Evolutionary conservation across 2,329 filamentous ascomycete genomes (phyloP), one percentile per base, ranked within the genome.

Genomic region (Kalmusia sp.): DNA sequence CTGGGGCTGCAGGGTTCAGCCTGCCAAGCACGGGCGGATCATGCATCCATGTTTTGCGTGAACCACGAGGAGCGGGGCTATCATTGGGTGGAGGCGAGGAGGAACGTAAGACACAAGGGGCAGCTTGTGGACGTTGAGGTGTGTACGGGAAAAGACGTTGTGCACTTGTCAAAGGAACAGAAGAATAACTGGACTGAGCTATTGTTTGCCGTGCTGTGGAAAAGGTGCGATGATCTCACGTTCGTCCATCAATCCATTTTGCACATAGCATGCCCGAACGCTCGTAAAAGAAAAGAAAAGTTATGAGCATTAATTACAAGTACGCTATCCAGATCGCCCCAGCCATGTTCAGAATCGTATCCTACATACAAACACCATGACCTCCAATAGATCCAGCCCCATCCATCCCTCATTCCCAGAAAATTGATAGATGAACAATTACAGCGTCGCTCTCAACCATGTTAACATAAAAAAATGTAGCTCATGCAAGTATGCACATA

Each of bases 31-130:
- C 46, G 35, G 19, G 31, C 24, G 35, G 35, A 33, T 34, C 51
- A 52, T 53, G 54, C 51, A 55, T 33, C 12, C 37, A 35, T 55
- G 55, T 50, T 34, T 43, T 60, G 55, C 52, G 49, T 59, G 57
- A 59, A 59, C 54, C 24, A 33, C 37, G 38, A 17, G 31, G 24
- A 6, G 27, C 19, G 2, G 22, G 6, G 37, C 9, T 40, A 34
- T 43, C 34, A 54, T 54, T 54, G 51, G 51, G 24, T 45, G 48
- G 41, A 33, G 43, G 22, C 37, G 35, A 19, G 17, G 22, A n/a
- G 15, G 40, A 11, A 45, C 30, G 28, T 34, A n/a, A n/a, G n/a
- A n/a, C n/a, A n/a, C n/a, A n/a, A n/a, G 25, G 14, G 39, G 25
- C 33, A 37, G 24, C 14, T 40, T n/a, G 37, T 40, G 37, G n/a